Percentiles rank a stretch among this genome's conserved stretches.
phyloP scores from a whole-genome alignment of 2,329 filamentous ascomycete species.

The Neodidymelliopsis sp. region DNA sequence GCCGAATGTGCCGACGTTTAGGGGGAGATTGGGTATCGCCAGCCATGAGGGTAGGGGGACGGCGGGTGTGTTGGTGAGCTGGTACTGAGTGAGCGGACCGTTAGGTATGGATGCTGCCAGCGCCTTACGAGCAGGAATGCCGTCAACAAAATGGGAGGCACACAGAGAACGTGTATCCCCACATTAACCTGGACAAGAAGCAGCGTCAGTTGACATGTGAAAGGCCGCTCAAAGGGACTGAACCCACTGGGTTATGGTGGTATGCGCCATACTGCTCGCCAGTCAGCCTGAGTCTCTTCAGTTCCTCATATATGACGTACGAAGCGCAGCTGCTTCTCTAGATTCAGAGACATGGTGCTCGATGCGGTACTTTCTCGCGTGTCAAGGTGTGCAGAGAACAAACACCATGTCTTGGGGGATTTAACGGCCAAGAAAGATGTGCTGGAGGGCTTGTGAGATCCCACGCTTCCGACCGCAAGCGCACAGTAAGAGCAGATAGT shows the following conservation, averaged over 20 bases:
- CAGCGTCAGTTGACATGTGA: slow-evolving; percentile 35
- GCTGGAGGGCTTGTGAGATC: slow-evolving; percentile 15
- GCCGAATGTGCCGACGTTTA: slow-evolving; percentile 66
- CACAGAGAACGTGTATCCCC: slow-evolving; percentile 79
- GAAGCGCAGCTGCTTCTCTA: slow-evolving; percentile 83
- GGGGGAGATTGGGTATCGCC: slow-evolving; percentile 64
- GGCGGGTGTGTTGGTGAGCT: slow-evolving; percentile 66
- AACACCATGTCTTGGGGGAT: slow-evolving; percentile 40
- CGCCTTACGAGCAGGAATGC: slow-evolving; percentile 72
- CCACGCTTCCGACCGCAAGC: slow-evolving; percentile 22
- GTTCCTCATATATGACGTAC: slow-evolving; percentile 60
- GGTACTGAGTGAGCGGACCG: not conserved
- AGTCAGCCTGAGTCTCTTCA: slow-evolving; percentile 19
- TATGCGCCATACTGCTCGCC: slow-evolving; percentile 77
- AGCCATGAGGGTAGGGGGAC: slow-evolving; percentile 63
- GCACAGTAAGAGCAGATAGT: slow-evolving; percentile 25
- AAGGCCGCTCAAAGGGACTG: slow-evolving; percentile 6
- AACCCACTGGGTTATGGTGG: slow-evolving; percentile 72
- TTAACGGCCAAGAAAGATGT: slow-evolving; percentile 6
- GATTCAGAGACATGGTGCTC: slow-evolving; percentile 66
- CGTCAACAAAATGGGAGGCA: slow-evolving; percentile 77
- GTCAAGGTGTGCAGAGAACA: slow-evolving; percentile 34
- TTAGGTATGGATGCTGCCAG: not conserved
- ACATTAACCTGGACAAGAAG: slow-evolving; percentile 68
- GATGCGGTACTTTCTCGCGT: slow-evolving; percentile 37